These are phyloP conservation scores for Ambrosiella cleistominuta DNA, from an alignment of 2,329 filamentous ascomycete genomes.

Conservation along the genomic window DNA sequence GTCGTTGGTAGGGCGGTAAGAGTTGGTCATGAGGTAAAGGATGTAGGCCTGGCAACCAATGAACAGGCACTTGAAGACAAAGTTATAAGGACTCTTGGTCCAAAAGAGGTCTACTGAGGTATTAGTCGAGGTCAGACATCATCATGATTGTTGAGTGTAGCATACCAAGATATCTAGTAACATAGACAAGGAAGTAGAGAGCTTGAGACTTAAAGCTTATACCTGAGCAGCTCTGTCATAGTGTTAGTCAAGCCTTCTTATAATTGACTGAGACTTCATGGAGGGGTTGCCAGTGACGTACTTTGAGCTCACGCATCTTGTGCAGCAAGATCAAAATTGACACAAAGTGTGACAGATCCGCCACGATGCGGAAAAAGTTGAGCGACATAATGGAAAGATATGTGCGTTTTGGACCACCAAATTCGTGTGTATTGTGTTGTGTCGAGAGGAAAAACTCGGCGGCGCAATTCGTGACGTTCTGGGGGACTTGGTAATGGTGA, in stretches of 20 bases:
- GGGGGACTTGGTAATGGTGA: no score
- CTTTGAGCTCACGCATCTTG: slow-evolving; percentile 49
- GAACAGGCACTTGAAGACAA: slow-evolving; percentile 90
- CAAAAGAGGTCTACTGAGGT: slow-evolving; percentile 57
- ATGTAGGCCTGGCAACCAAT: slow-evolving; percentile 81
- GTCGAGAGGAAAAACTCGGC: no score
- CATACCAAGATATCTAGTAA: slow-evolving; percentile 76
- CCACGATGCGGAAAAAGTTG: slow-evolving; percentile 41
- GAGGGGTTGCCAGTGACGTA: neutral
- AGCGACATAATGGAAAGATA: slow-evolving; percentile 24
- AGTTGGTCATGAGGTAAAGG: slow-evolving; percentile 93
- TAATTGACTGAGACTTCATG: neutral
- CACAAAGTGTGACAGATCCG: slow-evolving; percentile 83
- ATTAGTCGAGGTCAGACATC: neutral
- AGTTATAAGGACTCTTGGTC: slow-evolving; percentile 74
- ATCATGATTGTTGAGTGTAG: neutral
- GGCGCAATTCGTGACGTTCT: no score
- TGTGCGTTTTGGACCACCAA: no score
- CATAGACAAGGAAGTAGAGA: slow-evolving; percentile 83
- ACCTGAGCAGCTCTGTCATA: slow-evolving; percentile 68
- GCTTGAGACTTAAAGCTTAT: slow-evolving; percentile 99
- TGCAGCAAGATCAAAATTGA: slow-evolving; percentile 90
- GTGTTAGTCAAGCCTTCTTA: neutral
- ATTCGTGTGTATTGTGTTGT: no score
- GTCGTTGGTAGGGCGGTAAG: slow-evolving; percentile 95